Conservation (phyloP, 1,284 basidiomycete genomes). For the Kwoniella shivajii region DNA sequence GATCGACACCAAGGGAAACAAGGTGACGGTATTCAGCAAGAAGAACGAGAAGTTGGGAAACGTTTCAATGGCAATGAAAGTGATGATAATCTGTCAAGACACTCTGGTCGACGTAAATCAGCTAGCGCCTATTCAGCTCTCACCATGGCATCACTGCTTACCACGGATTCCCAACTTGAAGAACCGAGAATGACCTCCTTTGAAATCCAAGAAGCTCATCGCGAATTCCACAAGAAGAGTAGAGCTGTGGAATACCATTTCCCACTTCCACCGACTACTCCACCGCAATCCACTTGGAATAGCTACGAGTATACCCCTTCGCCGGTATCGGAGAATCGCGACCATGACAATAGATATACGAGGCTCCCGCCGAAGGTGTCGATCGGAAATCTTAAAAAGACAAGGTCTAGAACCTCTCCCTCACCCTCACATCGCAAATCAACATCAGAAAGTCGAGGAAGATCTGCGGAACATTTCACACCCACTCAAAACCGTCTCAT, state of each 20-base stretch:
- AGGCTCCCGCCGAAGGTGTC: background rate
- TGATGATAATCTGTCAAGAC: background rate
- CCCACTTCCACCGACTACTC: background rate
- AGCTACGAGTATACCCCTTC: background rate
- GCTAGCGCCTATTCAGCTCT: conserved; percentile 1
- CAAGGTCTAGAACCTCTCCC: no score
- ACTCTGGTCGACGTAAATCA: background rate
- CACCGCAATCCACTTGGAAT: background rate
- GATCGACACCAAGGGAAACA: background rate
- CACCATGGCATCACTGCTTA: conserved; percentile 1
- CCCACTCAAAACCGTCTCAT: no score
- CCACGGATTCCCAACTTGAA: conserved; percentile 8
- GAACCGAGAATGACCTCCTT: conserved; percentile 18
- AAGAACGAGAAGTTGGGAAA: background rate
- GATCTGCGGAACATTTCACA: no score
- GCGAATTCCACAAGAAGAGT: conserved; percentile 7
- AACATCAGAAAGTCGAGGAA: no score
- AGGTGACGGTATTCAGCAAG: background rate
- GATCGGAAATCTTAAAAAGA: no score
- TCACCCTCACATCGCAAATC: no score
- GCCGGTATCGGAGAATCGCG: background rate
- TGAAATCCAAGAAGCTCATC: conserved; percentile 25
- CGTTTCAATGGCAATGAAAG: background rate
- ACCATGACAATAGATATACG: no score
- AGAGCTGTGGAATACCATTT: conserved; percentile 15